A percentile compares a stretch with the other conserved stretches of the same genome.
These are phyloP conservation scores for Arthroderma sp. DNA, from an alignment of 2,329 filamentous ascomycete species.

Conservation along the genomic window DNA sequence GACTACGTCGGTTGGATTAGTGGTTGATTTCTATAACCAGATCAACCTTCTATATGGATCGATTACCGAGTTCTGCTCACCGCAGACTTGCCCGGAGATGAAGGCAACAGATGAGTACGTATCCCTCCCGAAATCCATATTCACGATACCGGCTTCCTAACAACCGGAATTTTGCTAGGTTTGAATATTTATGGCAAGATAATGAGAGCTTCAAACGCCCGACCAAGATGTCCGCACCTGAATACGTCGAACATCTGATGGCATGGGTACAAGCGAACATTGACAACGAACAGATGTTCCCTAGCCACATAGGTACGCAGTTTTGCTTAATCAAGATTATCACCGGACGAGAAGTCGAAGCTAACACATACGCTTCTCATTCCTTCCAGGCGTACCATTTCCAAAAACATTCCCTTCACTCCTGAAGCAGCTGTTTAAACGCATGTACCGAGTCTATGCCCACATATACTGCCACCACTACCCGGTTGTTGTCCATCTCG, in stretches of 20 bases:
- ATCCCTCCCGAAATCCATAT: neutral
- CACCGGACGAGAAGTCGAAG: neutral
- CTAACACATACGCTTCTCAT: neutral
- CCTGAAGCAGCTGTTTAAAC: constrained; percentile 94
- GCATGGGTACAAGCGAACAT: constrained; percentile 90
- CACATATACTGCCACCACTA: constrained; percentile 99
- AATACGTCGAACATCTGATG: constrained; percentile 98
- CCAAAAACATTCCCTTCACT: constrained; percentile 82
- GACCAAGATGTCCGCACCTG: constrained; percentile 94
- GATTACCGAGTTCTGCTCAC: constrained; percentile 98
- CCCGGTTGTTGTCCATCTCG: constrained; percentile 86
- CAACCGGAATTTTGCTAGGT: constrained; percentile 40
- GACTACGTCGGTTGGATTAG: constrained; percentile 35
- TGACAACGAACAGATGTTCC: constrained; percentile 89
- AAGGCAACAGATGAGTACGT: constrained; percentile 96
- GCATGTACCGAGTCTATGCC: constrained; percentile 94
- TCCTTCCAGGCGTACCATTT: constrained; percentile 66
- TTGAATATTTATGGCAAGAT: constrained; percentile 99
- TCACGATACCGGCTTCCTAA: neutral
- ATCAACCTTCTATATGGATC: constrained; percentile 98
- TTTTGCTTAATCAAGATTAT: neutral
- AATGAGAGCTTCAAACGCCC: constrained; percentile 85
- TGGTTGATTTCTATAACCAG: constrained; percentile 99
- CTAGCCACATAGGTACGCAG: constrained; percentile 68
- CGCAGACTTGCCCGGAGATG: constrained; percentile 95